Base-by-base conservation (phyloP, 2,329 filamentous ascomycete genomes). In the Neonectria sp. region DNA sequence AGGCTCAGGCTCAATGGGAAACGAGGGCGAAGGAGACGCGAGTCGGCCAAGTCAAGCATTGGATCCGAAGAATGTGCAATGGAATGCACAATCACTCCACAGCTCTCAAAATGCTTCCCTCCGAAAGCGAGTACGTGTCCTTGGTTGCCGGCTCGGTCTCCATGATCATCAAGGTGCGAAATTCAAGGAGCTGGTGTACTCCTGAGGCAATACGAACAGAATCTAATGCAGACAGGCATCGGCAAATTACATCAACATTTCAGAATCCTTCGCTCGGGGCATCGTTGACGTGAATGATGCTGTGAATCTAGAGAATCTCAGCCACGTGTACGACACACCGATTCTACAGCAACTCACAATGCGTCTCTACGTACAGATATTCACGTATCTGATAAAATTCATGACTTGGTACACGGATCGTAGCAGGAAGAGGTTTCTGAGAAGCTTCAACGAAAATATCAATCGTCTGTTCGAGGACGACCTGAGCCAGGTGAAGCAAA, bases 271-370 rank as follows among this genome's bases (percentile, higher is more conserved):
- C 31, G 57, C 70, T 4, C 63, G 40, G 31, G 70, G 68, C 27
- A 64, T 72, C 24, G 51, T 70, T 11, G 53, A 51, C 9, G 67
- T 72, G 25, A 72, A 70, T 25, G 68, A 72, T 21, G 70, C 70
- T 11, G 70, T 72, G 33, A 43, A 55, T 5, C n/a, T 65, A 4
- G 65, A 48, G n/a, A 57, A 68, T 9, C 40, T 52, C 9, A 67
- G 65, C 27, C 61, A 64, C 11, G 58, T 65, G 2, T 68, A 68
- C 46, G 45, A 65, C n/a, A 61, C 59, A 1, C 52, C 63, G 2
- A 24, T 35, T 6, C 9, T 68, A 3, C 33, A 67, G 31, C 65
- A 67, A 51, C 49, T 69, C 5, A 52, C 61, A 2, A 70, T 72
- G 70, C 63, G 70, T 4, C 53, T 72, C 6, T 70, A 72, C 29